A percentile compares a stretch with the other conserved stretches of the same genome.
Evolutionary conservation across 768 basidiomycete genomes (phyloP).

Genomic region (Suillus subaureus): DNA sequence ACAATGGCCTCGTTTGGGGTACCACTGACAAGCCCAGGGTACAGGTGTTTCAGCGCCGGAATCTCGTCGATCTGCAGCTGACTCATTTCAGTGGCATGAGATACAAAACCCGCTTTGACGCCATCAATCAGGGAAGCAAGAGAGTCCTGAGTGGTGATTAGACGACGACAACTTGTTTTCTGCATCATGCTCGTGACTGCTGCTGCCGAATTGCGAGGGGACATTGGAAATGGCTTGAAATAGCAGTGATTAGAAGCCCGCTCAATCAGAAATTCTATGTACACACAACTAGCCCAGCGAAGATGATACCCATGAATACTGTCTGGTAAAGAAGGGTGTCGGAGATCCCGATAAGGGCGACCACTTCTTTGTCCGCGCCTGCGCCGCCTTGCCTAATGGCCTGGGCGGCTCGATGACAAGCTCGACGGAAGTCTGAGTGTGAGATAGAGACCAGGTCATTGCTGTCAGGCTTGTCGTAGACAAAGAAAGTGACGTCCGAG

Average conservation of each 20-base stretch:
- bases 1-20: constrained; percentile 16
- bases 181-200: constrained; percentile 35
- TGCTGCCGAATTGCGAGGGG: constrained; percentile 44
- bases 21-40: constrained; percentile 43
- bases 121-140: constrained; percentile 20
- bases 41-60: constrained; percentile 30
- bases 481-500: constrained; percentile 27
- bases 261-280: constrained; percentile 26
- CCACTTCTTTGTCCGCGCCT: constrained; percentile 22
- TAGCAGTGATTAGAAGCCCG: constrained; percentile 26
- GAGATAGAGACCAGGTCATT: constrained; percentile 31
- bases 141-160: constrained; percentile 22
- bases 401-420: constrained; percentile 45
- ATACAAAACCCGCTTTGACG: constrained; percentile 11
- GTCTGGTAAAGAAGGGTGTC: constrained; percentile 41
- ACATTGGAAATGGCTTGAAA: constrained; percentile 37
- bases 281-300: constrained; percentile 40
- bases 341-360: constrained; percentile 26
- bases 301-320: constrained; percentile 36
- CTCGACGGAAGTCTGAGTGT: constrained; percentile 41
- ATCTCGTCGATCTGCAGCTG: constrained; percentile 20
- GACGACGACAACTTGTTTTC: constrained; percentile 20
- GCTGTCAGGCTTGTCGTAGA: constrained; percentile 3
- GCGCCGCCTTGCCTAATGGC: constrained; percentile 36
- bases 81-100: neutral